phyloP scores from a whole-genome alignment of 257 asterid species.

The Cruciata laevipes region DNA sequence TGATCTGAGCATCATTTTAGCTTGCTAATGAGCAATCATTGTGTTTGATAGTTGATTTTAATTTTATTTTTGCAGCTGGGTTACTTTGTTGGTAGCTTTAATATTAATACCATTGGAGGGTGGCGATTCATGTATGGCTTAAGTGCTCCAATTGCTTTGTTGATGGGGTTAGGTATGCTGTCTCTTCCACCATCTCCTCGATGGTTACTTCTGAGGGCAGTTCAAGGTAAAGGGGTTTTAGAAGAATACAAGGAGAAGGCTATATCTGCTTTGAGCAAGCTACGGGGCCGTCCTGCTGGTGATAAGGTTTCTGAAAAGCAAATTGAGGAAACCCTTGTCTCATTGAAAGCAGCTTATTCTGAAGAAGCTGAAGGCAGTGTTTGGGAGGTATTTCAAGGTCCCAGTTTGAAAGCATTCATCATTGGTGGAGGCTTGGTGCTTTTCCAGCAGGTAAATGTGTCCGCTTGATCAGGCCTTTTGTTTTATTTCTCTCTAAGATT shows the following conservation, averaged over 20 bases:
- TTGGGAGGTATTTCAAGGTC: constrained; percentile 77
- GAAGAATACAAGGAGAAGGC: constrained; percentile 89
- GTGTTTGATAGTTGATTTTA: constrained; percentile 16
- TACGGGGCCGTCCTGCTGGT: constrained; percentile 70
- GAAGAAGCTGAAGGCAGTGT: constrained; percentile 67
- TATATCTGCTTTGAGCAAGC: constrained; percentile 53
- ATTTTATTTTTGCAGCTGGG: constrained; percentile 51
- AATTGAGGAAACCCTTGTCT: constrained; percentile 65
- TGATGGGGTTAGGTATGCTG: constrained; percentile 90
- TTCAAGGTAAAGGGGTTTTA: constrained; percentile 79
- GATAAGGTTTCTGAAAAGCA: constrained; percentile 67
- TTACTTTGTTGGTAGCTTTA: constrained; percentile 69
- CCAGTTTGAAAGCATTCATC: constrained; percentile 82
- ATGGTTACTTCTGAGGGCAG: constrained; percentile 91
- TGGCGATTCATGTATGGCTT: constrained; percentile 95
- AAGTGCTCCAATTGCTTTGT: constrained; percentile 77
- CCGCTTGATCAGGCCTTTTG: neutral
- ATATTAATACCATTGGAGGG: constrained; percentile 78
- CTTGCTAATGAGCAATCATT: constrained; percentile 11
- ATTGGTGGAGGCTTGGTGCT: constrained; percentile 98
- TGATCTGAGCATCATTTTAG: constrained; percentile 2
- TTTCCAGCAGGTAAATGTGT: constrained; percentile 76
- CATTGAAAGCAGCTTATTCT: constrained; percentile 64
- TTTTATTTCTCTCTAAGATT: neutral
- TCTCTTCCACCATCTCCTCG: constrained; percentile 97